Evolutionary conservation across 345 rosid genomes (phyloP).

Genomic region (Eucalyptus marginata): DNA sequence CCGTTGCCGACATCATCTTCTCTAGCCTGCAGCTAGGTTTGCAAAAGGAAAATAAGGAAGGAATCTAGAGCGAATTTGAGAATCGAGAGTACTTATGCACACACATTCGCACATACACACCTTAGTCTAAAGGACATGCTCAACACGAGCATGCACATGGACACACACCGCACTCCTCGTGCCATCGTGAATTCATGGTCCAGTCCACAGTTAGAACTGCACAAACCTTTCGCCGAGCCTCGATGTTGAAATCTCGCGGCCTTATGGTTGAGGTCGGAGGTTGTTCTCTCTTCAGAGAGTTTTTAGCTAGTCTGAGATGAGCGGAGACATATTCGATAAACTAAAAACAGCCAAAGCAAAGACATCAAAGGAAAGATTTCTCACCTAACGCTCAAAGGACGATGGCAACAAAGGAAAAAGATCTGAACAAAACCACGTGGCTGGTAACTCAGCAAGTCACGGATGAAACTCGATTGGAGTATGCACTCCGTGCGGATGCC

Average conservation of each 20-base stretch:
- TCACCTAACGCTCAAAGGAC: neutral
- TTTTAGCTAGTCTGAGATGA: neutral
- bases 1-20: neutral
- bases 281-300: neutral
- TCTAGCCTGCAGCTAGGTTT: neutral
- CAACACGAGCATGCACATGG: neutral
- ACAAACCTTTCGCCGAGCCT: neutral
- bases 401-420: too few species aligned
- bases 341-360: neutral
- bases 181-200: neutral
- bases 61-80: neutral
- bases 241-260: neutral
- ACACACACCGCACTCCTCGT: neutral
- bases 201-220: neutral
- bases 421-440: neutral
- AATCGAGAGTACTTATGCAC: neutral
- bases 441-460: neutral
- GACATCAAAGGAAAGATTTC: neutral
- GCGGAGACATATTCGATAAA: neutral
- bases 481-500: neutral
- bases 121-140: neutral
- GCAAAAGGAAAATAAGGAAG: neutral
- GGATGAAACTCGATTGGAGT: neutral
- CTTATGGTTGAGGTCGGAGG: neutral
- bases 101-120: neutral